Evolutionary conservation across 352 stramenopile species (phyloP).

Genomic region (Phytophthora melonis): DNA sequence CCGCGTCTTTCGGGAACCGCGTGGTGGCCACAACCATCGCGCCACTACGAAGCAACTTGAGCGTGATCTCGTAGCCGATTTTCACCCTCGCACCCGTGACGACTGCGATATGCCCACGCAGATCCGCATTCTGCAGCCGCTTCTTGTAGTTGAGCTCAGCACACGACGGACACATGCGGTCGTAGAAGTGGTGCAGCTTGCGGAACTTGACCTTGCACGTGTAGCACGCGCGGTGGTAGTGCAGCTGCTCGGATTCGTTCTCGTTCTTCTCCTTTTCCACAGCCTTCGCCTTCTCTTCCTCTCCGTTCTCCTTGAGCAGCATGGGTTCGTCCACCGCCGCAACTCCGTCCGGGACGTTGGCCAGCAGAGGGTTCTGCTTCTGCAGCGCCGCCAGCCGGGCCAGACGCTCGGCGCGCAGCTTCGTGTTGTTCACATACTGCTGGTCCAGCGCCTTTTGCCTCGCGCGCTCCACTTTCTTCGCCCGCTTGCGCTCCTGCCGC

Average conservation of each 20-base stretch:
- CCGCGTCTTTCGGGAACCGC: conserved; percentile 94
- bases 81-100: conserved; percentile 96
- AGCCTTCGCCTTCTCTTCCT: background rate
- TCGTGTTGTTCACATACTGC: conserved; percentile 86
- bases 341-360: conserved; percentile 72
- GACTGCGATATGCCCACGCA: conserved; percentile 85
- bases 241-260: conserved; percentile 55
- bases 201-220: conserved; percentile 94
- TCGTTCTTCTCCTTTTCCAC: conserved; percentile 7
- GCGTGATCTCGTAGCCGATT: conserved; percentile 94
- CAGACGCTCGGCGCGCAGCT: conserved; percentile 72
- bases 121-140: conserved; percentile 87
- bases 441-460: conserved; percentile 75
- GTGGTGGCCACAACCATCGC: conserved; percentile 93
- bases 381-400: conserved; percentile 65
- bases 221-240: conserved; percentile 94
- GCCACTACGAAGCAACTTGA: conserved; percentile 93
- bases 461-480: conserved; percentile 73
- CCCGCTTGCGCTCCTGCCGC: conserved; percentile 72
- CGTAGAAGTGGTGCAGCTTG: conserved; percentile 95
- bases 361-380: conserved; percentile 61
- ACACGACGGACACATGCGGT: conserved; percentile 94
- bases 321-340: conserved; percentile 44
- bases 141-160: conserved; percentile 95
- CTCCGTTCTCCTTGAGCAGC: conserved; percentile 24